Evolutionary conservation across 495 filamentous ascomycete genomes (phyloP), one percentile per base, ranked within the genome.

Genomic region (Hypoxylon perforatum): DNA sequence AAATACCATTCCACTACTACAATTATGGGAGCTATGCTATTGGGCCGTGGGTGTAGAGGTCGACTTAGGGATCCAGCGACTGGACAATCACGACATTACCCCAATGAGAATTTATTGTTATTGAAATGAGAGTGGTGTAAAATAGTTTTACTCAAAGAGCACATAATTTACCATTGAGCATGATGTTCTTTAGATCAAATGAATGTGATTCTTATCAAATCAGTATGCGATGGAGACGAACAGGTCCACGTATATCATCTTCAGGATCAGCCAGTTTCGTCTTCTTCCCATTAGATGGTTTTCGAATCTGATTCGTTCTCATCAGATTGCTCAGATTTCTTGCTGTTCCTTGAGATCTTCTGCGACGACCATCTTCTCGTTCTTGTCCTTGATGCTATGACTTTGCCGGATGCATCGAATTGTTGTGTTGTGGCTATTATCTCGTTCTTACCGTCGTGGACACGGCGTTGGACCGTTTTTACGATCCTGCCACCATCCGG

Each of bases 221-320:
- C 30, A 33, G 30, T 10, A 33, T 33, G 30, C 30, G 30, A 33
- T 33, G 30, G 8, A 33, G 30, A 33, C 8, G 30, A 10, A 33
- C 7, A 33, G 30, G 30, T 33, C 30, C 8, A 33, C 47, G 1
- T n/a, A 15, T 41, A 67, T 63, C 47, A 67, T 44, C 57, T 71
- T 74, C 76, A 78, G 30, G 76, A 75, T 74, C 76, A 78, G n/a
- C 73, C 71, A 0, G 42, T 46, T n/a, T n/a, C 6, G 19, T 11
- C 41, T 71, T 74, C 35, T 63, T 67, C 53, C 19, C 36, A 52
- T 10, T 42, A 15, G 11, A 19, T 41, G 36, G 46, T 14, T 0
- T 42, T 25, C 18, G 25, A 42, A 7, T 51, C 47, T n/a, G 30
- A 7, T 18, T 44, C 41, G 11, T 21, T 10, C 22, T 67, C 65